Evolutionary conservation across 148 eudicot genomes (phyloP).

Genomic region (Spergularia bocconei): DNA sequence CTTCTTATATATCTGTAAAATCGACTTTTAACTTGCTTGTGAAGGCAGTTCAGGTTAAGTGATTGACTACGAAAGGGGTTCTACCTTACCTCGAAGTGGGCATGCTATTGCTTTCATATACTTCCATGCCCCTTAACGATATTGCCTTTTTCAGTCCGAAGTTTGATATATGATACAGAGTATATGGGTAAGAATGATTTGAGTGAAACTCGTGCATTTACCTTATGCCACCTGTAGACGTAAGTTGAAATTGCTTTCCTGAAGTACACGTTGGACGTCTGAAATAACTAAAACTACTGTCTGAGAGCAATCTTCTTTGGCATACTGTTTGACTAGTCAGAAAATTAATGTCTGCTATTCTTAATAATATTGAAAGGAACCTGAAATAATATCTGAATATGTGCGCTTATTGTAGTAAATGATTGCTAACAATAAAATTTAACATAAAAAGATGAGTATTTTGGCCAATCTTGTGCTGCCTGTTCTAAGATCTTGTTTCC

Average conservation of each 20-base stretch:
- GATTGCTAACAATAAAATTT: too few species aligned
- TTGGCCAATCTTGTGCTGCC: not conserved
- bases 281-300: not conserved
- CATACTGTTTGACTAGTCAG: not conserved
- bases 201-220: not conserved
- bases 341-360: not conserved
- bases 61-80: not conserved
- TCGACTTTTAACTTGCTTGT: not conserved
- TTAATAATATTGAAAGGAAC: not conserved
- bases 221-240: too few species aligned
- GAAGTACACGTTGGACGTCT: not conserved
- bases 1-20: not conserved
- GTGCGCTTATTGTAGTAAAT: too few species aligned
- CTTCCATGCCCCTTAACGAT: not conserved
- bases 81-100: not conserved
- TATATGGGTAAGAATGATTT: not conserved
- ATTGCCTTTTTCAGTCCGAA: not conserved
- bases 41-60: constrained; percentile 1
- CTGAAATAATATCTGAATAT: too few species aligned
- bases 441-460: not conserved
- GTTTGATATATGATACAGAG: not conserved
- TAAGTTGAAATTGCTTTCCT: not conserved
- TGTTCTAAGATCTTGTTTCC: not conserved
- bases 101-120: not conserved
- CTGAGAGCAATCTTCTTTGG: not conserved